Evolutionary conservation across 495 filamentous ascomycete genomes (phyloP).

Genomic region (Trichoderma gamsii): DNA sequence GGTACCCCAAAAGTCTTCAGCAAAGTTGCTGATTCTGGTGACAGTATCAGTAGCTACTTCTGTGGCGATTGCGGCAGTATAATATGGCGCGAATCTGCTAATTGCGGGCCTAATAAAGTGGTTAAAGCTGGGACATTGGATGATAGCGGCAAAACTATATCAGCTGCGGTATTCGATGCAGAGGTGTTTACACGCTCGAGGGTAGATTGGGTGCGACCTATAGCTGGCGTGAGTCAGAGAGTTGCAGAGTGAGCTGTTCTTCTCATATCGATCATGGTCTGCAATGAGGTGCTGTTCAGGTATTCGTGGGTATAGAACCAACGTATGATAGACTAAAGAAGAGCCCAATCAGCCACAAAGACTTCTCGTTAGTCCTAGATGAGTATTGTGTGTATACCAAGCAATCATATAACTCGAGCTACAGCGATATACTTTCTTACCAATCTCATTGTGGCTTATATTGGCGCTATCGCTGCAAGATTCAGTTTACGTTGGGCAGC

Average conservation of each 20-base stretch:
- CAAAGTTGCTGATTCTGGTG: not conserved
- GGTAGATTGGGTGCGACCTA: not conserved
- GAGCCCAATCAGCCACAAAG: not conserved
- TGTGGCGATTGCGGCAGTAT: constrained; percentile 46
- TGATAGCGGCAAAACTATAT: not conserved
- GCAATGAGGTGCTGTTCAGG: not conserved
- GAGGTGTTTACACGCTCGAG: constrained; percentile 1
- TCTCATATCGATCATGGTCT: not conserved
- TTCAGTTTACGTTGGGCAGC: not conserved
- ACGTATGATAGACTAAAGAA: not conserved
- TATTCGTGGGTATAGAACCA: not conserved
- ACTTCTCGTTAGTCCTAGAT: not conserved
- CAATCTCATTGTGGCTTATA: not conserved
- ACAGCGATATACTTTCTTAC: not conserved
- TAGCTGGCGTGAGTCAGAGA: not conserved
- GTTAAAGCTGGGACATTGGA: not conserved
- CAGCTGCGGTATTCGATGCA: not conserved
- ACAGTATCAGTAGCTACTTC: constrained; percentile 36
- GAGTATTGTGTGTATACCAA: not conserved
- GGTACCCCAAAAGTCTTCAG: constrained; percentile 5
- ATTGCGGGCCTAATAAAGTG: not conserved
- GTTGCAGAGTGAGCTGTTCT: not conserved
- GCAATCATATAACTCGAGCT: not conserved
- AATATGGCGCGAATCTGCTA: not conserved
- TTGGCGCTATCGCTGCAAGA: not conserved